These are phyloP conservation scores for Colletotrichum sp. DNA, from an alignment of 2,329 filamentous ascomycete genomes.

Conservation along the genomic window DNA sequence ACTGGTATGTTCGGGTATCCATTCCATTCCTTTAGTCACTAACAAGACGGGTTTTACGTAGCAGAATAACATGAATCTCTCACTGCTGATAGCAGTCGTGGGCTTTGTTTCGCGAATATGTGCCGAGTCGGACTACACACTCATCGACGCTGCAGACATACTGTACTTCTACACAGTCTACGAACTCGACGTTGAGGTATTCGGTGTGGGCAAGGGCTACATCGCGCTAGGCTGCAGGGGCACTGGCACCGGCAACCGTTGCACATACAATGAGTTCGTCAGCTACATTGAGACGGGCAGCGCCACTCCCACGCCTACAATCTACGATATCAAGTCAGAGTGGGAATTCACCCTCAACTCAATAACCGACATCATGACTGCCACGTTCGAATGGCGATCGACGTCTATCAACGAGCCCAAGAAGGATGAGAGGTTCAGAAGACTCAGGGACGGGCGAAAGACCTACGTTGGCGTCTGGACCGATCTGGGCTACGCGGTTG, in stretches of 20 bases:
- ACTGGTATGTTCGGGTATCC: neutral
- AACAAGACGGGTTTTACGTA: neutral
- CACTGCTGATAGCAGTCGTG: neutral
- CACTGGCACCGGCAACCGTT: neutral
- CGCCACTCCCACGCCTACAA: neutral
- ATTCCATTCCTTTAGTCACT: neutral
- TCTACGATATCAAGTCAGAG: neutral
- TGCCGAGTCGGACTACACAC: neutral
- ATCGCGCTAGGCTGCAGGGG: neutral
- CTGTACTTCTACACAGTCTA: neutral
- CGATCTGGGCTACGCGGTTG: neutral
- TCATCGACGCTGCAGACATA: neutral
- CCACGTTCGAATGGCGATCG: neutral
- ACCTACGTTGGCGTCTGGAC: neutral
- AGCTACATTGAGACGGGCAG: neutral
- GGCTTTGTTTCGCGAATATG: neutral
- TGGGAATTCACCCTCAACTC: neutral
- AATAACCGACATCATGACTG: rapidly evolving
- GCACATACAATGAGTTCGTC: neutral
- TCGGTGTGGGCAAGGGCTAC: neutral
- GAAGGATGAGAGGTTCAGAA: neutral
- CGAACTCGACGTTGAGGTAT: neutral
- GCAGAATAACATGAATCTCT: neutral
- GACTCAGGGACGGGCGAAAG: neutral
- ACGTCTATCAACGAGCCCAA: neutral